Evolutionary conservation across 331 rosid species (phyloP), one percentile per base, ranked within the genome.

Genomic region (Spiraea crenata): DNA sequence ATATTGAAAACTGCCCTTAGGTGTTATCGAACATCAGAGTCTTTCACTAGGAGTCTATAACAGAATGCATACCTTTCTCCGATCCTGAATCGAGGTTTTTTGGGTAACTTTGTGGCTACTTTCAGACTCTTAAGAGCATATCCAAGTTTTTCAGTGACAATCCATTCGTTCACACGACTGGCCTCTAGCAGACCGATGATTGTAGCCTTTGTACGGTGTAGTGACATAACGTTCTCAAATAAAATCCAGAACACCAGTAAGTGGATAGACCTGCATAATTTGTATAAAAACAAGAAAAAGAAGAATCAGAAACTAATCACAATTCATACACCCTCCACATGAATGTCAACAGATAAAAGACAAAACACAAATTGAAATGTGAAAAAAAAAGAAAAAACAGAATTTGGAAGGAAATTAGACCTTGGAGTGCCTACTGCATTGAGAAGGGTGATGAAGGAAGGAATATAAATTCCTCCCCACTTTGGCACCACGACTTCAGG

Each of bases 381-480:
- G 31, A 25, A 25, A 25, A 25, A 25, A 25, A 25, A n/a, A 6
- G 35, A 44, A 11, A 2, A 37, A 37, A 15, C 31, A 14, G 17
- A 77, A 39, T 6, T 69, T 20, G 37, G 16, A 59, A 67, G 63
- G 57, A 67, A 77, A 10, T 45, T 17, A 40, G 40, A 93, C 97
- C 99, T 95, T 67, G 95, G 99, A 61, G 99, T 91, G 62, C 96
- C 96, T 45, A 89, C 95, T 2, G 99, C 89, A 73, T 95, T 95
- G 17, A 95, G 97, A 76, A 95, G 47, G 45, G 99, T 91, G 70
- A 95, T 87, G 55, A 86, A 46, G 13, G 92, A 80, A 76, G 99
- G 99, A 74, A 95, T 85, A 67, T 89, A 95, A 7, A 91, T 90
- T 58, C 89, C 82, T 31, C 97, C 99, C 99, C 99, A 95, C 69